Conservation (phyloP, 345 rosid genomes). For the Eucalyptus caleyi region DNA sequence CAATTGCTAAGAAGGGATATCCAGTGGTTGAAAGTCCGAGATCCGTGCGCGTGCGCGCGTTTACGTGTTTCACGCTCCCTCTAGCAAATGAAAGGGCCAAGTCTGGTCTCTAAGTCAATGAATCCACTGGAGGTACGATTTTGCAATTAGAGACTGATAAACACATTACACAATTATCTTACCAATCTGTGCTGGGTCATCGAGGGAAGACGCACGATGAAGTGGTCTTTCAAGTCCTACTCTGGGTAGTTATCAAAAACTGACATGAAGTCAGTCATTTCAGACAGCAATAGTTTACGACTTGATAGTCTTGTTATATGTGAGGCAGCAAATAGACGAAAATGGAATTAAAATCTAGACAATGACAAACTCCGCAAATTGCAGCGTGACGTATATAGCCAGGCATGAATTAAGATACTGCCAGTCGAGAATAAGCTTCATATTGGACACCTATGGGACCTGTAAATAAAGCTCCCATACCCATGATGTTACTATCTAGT, state of each 20-base stretch:
- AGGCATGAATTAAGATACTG: not conserved
- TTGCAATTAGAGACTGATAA: not conserved
- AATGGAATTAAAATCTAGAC: not conserved
- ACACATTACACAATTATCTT: not conserved
- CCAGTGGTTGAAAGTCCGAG: not conserved
- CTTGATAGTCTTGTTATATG: not conserved
- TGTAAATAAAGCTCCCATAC: not conserved
- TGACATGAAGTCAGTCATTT: not conserved
- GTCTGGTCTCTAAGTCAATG: not conserved
- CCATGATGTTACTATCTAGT: not conserved
- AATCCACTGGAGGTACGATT: not conserved
- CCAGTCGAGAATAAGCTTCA: not conserved
- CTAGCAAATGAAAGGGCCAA: not conserved
- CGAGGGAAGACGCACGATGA: not conserved
- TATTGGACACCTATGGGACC: not conserved
- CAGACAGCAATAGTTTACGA: not conserved
- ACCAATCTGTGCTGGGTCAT: not conserved
- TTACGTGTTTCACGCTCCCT: not conserved
- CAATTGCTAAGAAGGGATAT: not conserved
- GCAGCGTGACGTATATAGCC: not conserved
- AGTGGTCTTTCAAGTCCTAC: not conserved
- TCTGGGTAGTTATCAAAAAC: not conserved
- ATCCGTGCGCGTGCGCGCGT: not conserved
- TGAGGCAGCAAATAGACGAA: not conserved
- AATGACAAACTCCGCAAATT: not conserved